phyloP scores from a whole-genome alignment of 345 rosid genomes.

The Corchorus olitorius region DNA sequence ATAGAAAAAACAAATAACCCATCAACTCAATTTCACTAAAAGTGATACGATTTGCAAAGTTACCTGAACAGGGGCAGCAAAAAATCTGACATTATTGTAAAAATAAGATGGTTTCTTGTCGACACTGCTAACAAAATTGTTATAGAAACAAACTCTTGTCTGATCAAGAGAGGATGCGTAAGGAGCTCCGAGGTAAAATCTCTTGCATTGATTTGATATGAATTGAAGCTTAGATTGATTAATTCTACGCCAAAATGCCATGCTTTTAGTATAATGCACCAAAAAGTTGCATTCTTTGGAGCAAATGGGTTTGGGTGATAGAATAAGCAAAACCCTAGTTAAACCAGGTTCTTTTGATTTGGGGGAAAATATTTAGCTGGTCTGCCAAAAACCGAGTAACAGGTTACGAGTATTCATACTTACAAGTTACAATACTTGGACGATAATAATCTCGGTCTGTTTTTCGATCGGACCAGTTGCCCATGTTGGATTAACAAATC shows the following conservation, averaged over 20 bases:
- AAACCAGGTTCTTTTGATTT: neutral
- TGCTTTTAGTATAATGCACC: slow-evolving; percentile 15
- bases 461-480: too few species aligned
- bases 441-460: too few species aligned
- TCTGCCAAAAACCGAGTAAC: neutral
- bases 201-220: slow-evolving; percentile 31
- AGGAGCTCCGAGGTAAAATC: slow-evolving; percentile 32
- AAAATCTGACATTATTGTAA: slow-evolving; percentile 45
- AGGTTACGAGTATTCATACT: too few species aligned
- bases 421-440: too few species aligned
- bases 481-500: too few species aligned
- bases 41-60: neutral
- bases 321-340: neutral
- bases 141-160: slow-evolving; percentile 14
- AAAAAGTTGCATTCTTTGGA: slow-evolving; percentile 20
- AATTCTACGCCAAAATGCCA: slow-evolving; percentile 48
- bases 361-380: neutral
- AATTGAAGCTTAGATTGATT: slow-evolving; percentile 36
- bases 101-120: slow-evolving; percentile 26
- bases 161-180: slow-evolving; percentile 16
- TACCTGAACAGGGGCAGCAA: slow-evolving; percentile 54
- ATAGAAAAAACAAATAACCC: neutral
- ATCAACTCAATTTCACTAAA: neutral
- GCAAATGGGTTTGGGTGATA: neutral
- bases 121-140: slow-evolving; percentile 21